Conservation (phyloP, 768 basidiomycete genomes). For the Pholiota microspora region DNA sequence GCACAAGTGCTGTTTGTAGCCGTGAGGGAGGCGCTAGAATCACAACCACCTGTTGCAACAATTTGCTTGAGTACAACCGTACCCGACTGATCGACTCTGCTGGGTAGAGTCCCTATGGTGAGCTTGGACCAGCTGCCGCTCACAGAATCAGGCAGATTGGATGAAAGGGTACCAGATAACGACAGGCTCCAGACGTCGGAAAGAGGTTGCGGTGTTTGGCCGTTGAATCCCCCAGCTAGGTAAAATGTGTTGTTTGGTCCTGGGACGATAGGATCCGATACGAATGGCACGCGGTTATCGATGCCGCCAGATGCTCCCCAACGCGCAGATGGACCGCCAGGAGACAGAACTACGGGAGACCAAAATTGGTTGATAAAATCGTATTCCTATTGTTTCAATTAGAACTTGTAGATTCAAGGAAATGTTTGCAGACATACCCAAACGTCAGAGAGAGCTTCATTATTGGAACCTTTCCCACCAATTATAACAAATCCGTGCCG, state of each 20-base stretch:
- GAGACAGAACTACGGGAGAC: slow-evolving; percentile 53
- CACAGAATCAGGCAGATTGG: slow-evolving; percentile 55
- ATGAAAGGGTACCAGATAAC: slow-evolving; percentile 68
- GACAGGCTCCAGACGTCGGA: slow-evolving; percentile 72
- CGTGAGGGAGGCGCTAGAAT: slow-evolving; percentile 25
- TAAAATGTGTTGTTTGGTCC: slow-evolving; percentile 73
- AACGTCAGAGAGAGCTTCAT: slow-evolving; percentile 58
- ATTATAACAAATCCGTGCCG: slow-evolving; percentile 73
- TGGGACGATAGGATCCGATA: slow-evolving; percentile 41
- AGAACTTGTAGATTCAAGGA: not conserved
- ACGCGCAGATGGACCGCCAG: slow-evolving; percentile 56
- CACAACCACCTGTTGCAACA: slow-evolving; percentile 63
- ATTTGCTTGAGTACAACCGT: slow-evolving; percentile 53
- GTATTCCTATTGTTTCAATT: slow-evolving; percentile 53
- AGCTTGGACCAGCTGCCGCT: slow-evolving; percentile 60
- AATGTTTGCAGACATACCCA: slow-evolving; percentile 53
- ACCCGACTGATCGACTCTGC: slow-evolving; percentile 51
- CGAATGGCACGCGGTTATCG: slow-evolving; percentile 48
- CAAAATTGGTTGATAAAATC: slow-evolving; percentile 78
- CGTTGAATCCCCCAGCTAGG: slow-evolving; percentile 68
- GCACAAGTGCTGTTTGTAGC: slow-evolving; percentile 50
- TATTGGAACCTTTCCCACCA: slow-evolving; percentile 62
- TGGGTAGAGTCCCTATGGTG: slow-evolving; percentile 36
- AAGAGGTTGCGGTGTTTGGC: slow-evolving; percentile 39
- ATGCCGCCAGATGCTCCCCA: slow-evolving; percentile 78